phyloP scores from a whole-genome alignment of 2,329 filamentous ascomycete species.

The Nothophoma quercina region DNA sequence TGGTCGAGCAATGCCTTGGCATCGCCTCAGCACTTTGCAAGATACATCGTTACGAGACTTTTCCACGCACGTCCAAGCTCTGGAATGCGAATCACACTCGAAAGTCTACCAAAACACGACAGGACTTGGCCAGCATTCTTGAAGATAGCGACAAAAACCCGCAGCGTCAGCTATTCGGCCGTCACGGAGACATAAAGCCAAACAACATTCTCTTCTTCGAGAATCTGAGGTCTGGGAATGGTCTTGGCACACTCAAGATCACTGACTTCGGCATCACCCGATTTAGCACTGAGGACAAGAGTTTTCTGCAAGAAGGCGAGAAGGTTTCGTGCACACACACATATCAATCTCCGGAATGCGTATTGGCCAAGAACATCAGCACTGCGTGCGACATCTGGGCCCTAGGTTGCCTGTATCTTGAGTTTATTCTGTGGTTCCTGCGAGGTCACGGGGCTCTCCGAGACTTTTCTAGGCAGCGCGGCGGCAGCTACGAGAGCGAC shows the following conservation, averaged over 20 bases:
- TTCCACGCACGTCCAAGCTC: background rate
- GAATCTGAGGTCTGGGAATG: background rate
- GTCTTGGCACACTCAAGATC: conserved; percentile 35
- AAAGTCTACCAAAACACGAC: background rate
- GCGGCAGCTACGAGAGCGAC: no score
- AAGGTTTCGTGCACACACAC: background rate
- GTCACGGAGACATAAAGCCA: conserved; percentile 48
- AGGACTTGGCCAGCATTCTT: no score
- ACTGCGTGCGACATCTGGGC: conserved; percentile 48
- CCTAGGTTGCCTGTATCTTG: conserved; percentile 41
- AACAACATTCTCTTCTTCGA: conserved; percentile 49
- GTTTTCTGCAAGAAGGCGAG: conserved; percentile 39
- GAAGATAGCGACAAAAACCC: no score
- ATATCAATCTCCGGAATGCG: conserved; percentile 40
- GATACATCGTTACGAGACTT: background rate
- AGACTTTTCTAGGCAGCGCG: no score
- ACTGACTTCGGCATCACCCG: conserved; percentile 40
- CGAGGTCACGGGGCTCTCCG: no score
- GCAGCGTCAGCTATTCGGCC: no score
- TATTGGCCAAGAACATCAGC: conserved; percentile 25
- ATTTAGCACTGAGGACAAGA: conserved; percentile 6
- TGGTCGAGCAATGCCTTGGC: background rate
- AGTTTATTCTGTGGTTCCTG: conserved; percentile 37
- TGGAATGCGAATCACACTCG: no score
- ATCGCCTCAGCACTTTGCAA: background rate